Evolutionary conservation across 2,329 filamentous ascomycete genomes (phyloP).

Genomic region (Botryotinia globosa): DNA sequence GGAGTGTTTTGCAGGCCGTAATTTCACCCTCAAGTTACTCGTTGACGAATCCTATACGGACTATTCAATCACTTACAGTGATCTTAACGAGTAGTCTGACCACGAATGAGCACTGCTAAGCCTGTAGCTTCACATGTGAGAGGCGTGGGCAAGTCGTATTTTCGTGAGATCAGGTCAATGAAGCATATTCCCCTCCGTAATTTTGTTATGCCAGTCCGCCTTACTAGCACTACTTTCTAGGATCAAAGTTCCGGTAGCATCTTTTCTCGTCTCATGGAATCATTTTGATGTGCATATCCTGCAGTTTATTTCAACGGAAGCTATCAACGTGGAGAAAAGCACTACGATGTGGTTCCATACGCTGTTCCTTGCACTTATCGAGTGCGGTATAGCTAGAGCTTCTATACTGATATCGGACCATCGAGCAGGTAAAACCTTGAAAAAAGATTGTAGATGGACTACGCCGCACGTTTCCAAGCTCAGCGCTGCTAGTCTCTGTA

Average conservation of each 20-base stretch:
- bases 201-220: background rate
- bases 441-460: background rate
- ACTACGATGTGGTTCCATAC: background rate
- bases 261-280: background rate
- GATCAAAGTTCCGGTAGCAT: background rate
- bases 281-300: background rate
- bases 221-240: background rate
- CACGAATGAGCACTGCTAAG: background rate
- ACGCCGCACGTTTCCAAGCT: background rate
- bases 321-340: background rate
- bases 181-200: background rate
- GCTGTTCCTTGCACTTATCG: background rate
- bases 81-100: rapidly evolving
- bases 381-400: background rate
- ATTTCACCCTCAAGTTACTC: background rate
- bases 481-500: background rate
- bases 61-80: background rate
- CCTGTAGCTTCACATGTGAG: background rate
- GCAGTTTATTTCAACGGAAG: background rate
- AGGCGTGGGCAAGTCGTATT: background rate
- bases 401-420: background rate
- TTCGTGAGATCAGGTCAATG: background rate
- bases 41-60: background rate
- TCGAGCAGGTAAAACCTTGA: background rate
- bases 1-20: background rate